Percentiles rank a stretch among this genome's conserved stretches.
These are phyloP conservation scores for Spathaspora boniae DNA, from an alignment of 805 yeast genomes.

Conservation along the genomic window DNA sequence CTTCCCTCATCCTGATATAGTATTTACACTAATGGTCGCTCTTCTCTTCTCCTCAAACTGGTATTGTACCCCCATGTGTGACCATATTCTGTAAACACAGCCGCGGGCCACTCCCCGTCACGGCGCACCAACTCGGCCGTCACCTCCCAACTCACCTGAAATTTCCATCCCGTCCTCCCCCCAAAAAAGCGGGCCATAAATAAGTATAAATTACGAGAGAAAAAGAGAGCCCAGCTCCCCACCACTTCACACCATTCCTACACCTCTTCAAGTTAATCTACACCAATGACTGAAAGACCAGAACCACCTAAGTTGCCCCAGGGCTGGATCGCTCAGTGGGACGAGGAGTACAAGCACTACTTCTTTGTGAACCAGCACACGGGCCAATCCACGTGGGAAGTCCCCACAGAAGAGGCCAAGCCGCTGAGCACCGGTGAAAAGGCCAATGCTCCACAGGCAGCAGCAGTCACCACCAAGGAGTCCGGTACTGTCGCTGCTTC, in stretches of 20 bases:
- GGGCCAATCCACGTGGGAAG: slow-evolving; percentile 30
- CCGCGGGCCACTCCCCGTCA: too few relatives aligned
- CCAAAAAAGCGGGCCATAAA: too few relatives aligned
- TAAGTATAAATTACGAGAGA: neutral
- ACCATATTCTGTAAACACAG: too few relatives aligned
- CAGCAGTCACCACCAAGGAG: too few relatives aligned
- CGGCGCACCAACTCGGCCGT: too few relatives aligned
- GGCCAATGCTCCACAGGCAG: too few relatives aligned
- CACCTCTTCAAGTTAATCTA: neutral
- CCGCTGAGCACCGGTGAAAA: too few relatives aligned
- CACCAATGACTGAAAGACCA: slow-evolving; percentile 6
- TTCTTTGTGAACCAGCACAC: slow-evolving; percentile 24
- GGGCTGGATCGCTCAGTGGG: slow-evolving; percentile 36
- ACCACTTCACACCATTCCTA: neutral
- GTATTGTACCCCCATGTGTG: too few relatives aligned
- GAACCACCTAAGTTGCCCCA: slow-evolving; percentile 18
- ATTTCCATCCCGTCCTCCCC: neutral
- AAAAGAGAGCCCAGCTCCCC: neutral
- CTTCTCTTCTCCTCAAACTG: too few relatives aligned
- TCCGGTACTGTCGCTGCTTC: too few relatives aligned
- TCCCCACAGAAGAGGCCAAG: slow-evolving; percentile 13
- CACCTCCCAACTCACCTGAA: neutral
- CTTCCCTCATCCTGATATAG: too few relatives aligned
- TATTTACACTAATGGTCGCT: too few relatives aligned
- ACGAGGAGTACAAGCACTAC: slow-evolving; percentile 26